Base-by-base conservation (phyloP, 805 yeast species). In the Zygotorulaspora sp. region DNA sequence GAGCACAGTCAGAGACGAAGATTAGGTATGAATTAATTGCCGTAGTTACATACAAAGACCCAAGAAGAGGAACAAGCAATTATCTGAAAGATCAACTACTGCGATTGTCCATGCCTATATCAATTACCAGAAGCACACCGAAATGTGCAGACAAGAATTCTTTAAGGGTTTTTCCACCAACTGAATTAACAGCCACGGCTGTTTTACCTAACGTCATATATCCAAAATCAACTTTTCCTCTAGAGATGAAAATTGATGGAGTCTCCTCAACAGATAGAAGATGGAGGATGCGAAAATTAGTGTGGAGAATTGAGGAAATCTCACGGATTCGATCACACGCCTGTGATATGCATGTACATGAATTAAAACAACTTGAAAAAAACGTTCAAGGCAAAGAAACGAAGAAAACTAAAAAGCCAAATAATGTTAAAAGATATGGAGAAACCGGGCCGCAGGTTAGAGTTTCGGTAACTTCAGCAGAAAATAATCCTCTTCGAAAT, bases 151-250 rank as follows among this genome's bases (percentile, higher is more conserved):
- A 89, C 57, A 72, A 88, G 50, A 86, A 84, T 54, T 85, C 96
- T 1, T 65, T 87, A 25, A 74, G 99, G 44, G 85, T 92, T 1
- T 92, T 92, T 62, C 98, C 98, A 1, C 97, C 99, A 6, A 90
- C 97, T 0, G 84, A 83, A 29, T 80, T 92, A 24, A 80, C 87
- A 2, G 94, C 96, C 5, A 77, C 83, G 18, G 92, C 95, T 6
- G 83, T 80, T 11, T 67, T 92, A 34, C 98, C 98, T 2, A 83
- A 83, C 46, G 95, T 88, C 11, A 74, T 85, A 21, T 85, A 85
- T 59, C 97, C 97, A 9, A 81, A 84, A 57, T 82, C 96, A 0
- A 71, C 81, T 1, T 86, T 92, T 55, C 83, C 92, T 0, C 71
- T 90, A 15, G 97, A 88, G 55, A 67, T 92, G 53, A 77, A 80